Evolutionary conservation across 108 stramenopile species (phyloP), one percentile per base, ranked within the genome.

Genomic region (Cyclostephanos invisitatus): DNA sequence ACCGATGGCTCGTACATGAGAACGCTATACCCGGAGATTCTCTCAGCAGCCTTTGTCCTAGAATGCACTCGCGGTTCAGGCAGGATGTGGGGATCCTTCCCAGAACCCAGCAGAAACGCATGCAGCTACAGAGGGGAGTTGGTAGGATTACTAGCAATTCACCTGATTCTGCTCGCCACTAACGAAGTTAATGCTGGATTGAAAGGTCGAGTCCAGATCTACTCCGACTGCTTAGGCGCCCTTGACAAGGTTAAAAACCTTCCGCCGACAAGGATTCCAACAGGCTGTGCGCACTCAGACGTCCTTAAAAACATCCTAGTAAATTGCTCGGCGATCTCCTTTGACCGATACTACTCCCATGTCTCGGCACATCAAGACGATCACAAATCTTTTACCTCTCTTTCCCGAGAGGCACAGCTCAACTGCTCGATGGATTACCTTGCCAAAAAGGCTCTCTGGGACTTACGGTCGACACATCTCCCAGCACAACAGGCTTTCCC

Each of bases 1-100:
- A 74, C 73, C 8, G 73, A 67, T 53, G 73, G 73, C 0, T 74
- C 66, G 8, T 74, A 67, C 15, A 67, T 68, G 5, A 24, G 17
- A 4, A 44, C 67, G 5, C 10, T 74, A 2, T n/a, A 28, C 7
- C 36, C 54, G 17, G 55, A 68, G 0, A 10, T 62, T 3, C 60
- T 55, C 27, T 42, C 66, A 0, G 25, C 29, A 5, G 73, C 58
- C 2, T 65, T 67, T n/a, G 25, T 74, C 3, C 6, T 74, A 1
- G 66, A 67, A 18, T 67, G 66, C 55, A 38, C 1, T 0, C 14
- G 38, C 14, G 60, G 66, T 1, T 44, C 36, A 38, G 67, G 67
- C 0, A 53, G 56, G 3, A 2, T 74, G 8, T 9, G 29, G 7
- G 60, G 73, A 0, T 18, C 58, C 0, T 74, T 74, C 37, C n/a